Conservation (phyloP, 345 rosid genomes). For the Moricandia moricandioides region DNA sequence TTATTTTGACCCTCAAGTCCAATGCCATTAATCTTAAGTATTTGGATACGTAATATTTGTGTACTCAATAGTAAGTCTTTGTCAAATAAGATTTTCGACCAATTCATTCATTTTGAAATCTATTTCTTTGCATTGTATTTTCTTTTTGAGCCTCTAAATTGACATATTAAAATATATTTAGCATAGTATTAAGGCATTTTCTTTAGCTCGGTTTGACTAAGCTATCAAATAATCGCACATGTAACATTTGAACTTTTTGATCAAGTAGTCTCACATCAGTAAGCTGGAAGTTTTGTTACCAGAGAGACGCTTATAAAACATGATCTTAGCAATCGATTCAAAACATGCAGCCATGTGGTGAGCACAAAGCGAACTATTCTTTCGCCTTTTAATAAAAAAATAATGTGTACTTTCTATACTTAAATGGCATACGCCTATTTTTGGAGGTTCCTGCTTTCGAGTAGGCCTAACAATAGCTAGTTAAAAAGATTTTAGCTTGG, state of each 20-base stretch:
- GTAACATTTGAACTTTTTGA: no score
- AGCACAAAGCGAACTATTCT: no score
- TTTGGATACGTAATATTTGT: background rate
- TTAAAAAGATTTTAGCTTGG: no score
- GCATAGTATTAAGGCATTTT: background rate
- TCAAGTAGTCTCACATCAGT: background rate
- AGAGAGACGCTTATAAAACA: background rate
- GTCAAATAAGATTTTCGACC: background rate
- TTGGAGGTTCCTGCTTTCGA: no score
- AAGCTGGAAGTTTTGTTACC: background rate
- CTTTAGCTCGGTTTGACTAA: background rate
- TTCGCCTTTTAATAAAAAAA: no score
- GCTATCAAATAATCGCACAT: background rate
- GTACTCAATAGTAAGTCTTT: background rate
- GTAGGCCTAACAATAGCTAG: no score
- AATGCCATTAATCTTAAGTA: background rate
- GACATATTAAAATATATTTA: no score
- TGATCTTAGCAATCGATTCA: background rate
- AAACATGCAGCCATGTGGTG: no score
- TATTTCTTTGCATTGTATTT: background rate
- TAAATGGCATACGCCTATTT: no score
- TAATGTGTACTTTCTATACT: no score
- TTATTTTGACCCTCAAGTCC: background rate
- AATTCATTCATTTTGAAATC: background rate
- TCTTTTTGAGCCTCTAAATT: background rate